Base-by-base conservation (phyloP, 225 moss, liverwort and hornwort species). In the Marchantia polymorpha region DNA sequence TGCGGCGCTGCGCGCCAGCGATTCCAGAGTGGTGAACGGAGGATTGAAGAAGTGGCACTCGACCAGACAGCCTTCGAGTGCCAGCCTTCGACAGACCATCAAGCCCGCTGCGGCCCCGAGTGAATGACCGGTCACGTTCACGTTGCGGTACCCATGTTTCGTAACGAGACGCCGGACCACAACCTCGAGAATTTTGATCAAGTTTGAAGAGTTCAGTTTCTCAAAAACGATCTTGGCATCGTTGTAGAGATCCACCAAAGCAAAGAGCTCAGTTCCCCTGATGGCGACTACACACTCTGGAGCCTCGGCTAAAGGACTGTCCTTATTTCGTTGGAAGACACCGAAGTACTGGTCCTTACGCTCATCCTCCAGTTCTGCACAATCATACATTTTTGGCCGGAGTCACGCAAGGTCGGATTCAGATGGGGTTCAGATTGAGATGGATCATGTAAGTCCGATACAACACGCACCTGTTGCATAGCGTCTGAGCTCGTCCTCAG, bases 281-380 rank as follows among this genome's bases (percentile, higher is more conserved):
- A 65, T 65, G 23, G 64, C 64, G 9, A 65, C 64, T 8, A 65
- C 64, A 9, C 64, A 65, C 64, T 65, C 64, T 65, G 64, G 64
- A 65, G 64, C 64, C 7, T 12, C 64, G 11, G 16, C 64, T n/a
- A n/a, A n/a, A n/a, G n/a, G n/a, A 65, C 64, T 65, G 8, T 15
- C 22, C 16, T 10, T 15, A 14, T 25, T 25, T 15, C 64, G 64
- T 14, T 9, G 15, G 8, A 14, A 15, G 10, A 65, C 64, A 8
- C 64, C 11, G 23, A 65, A 12, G 64, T 65, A 65, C 22, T 65
- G 10, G 12, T 20, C 8, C 22, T 65, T 9, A 14, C 22, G 8
- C 22, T 65, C 64, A 7, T 65, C 22, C 23, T 65, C 64, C 22
- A 65, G 11, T 10, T 65, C 64, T 65, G 64, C 64, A 65, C 64